phyloP scores from a whole-genome alignment of 139 green algal genomes.

The Desmodesmus armatus region DNA sequence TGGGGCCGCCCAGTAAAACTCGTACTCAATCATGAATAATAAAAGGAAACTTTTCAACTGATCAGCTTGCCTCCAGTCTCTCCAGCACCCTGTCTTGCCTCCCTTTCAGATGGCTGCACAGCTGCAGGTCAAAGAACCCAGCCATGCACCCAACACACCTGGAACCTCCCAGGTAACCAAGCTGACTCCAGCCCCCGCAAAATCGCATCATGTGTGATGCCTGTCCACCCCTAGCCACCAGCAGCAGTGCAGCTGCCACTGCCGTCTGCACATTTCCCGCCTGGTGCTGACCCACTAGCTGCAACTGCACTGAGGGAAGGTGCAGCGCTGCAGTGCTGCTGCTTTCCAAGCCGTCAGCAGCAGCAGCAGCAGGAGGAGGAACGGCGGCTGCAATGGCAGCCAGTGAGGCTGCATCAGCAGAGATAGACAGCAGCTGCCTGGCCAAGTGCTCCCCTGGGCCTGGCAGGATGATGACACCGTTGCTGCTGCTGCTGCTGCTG shows the following conservation, averaged over 20 bases:
- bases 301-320: conserved; percentile 43
- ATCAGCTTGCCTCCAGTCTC: no score
- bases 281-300: conserved; percentile 78
- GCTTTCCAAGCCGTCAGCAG: no score
- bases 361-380: neutral
- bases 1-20: no score
- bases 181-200: conserved; percentile 57
- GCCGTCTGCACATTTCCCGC: conserved; percentile 75
- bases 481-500: neutral
- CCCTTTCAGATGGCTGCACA: neutral
- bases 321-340: neutral
- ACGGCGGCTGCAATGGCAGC: conserved; percentile 28
- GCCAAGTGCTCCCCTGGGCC: neutral
- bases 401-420: neutral
- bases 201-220: conserved; percentile 49
- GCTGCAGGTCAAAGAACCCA: neutral
- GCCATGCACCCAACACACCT: conserved; percentile 56
- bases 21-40: no score
- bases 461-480: neutral
- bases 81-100: no score
- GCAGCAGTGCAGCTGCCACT: conserved; percentile 58
- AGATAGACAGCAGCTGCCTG: neutral
- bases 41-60: no score
- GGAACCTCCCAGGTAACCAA: conserved; percentile 75
- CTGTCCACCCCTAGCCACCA: conserved; percentile 50